phyloP scores from a whole-genome alignment of 139 green algal species.

The Mesostigma viride region DNA sequence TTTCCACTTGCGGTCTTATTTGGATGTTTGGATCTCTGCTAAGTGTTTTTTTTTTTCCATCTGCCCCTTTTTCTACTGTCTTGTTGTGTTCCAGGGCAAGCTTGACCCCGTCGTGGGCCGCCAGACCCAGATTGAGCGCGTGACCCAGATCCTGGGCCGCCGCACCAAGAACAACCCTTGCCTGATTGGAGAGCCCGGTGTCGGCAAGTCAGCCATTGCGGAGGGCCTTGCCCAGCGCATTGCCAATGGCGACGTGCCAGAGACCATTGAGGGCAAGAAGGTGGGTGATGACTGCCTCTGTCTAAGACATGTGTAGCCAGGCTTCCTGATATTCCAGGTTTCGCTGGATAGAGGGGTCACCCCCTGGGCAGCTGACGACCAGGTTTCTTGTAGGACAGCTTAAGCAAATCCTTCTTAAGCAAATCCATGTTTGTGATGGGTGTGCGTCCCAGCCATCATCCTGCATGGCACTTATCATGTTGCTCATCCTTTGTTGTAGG shows the following conservation, averaged over 20 bases:
- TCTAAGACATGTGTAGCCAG: neutral
- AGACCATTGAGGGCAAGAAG: slow-evolving; percentile 99
- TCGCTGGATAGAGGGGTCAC: no score
- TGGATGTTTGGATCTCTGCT: neutral
- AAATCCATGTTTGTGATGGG: no score
- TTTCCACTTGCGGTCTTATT: slow-evolving; percentile 11
- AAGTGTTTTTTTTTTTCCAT: slow-evolving; percentile 4
- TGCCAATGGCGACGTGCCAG: slow-evolving; percentile 79
- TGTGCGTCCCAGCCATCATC: no score
- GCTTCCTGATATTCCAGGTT: no score
- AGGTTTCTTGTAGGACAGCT: no score
- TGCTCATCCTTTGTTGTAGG: no score
- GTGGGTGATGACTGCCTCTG: slow-evolving; percentile 39
- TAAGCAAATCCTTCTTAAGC: no score
- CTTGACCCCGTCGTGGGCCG: slow-evolving; percentile 92
- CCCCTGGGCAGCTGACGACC: no score
- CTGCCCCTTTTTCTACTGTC: no score
- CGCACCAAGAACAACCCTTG: slow-evolving; percentile 99
- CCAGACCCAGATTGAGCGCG: slow-evolving; percentile 92
- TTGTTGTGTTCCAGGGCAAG: slow-evolving; percentile 65
- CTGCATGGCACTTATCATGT: no score
- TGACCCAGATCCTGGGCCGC: slow-evolving; percentile 96
- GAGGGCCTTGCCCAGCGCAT: slow-evolving; percentile 96
- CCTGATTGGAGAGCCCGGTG: slow-evolving; percentile 93
- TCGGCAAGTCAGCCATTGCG: slow-evolving; percentile 96